Conservation (phyloP, 2,329 filamentous ascomycete genomes). For the Purpureocillium lavendulum region DNA sequence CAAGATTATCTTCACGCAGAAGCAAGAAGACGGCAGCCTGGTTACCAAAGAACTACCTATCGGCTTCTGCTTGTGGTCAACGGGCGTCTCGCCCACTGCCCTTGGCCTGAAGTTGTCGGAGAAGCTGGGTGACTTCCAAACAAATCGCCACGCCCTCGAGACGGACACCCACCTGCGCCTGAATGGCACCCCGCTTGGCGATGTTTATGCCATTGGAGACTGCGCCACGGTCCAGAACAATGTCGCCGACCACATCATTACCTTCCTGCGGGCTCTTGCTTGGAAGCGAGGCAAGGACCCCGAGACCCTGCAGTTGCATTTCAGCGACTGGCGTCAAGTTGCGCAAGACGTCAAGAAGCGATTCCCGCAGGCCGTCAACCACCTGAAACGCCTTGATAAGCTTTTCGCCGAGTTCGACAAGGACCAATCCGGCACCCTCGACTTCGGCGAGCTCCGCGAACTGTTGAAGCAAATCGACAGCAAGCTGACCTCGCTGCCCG, state of each 20-base stretch:
- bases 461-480: conserved; percentile 86
- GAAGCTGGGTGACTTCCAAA: conserved; percentile 70
- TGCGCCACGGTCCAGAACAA: conserved; percentile 98
- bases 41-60: conserved; percentile 91
- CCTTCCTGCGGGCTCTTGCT: conserved; percentile 79
- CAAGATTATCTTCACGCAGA: conserved; percentile 83
- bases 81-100: conserved; percentile 79
- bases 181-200: conserved; percentile 79
- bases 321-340: conserved; percentile 79
- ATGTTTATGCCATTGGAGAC: conserved; percentile 95
- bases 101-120: conserved; percentile 69
- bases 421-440: conserved; percentile 85
- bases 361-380: conserved; percentile 83
- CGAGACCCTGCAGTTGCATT: conserved; percentile 77
- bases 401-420: conserved; percentile 90
- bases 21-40: conserved; percentile 60
- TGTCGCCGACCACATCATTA: conserved; percentile 80
- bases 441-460: conserved; percentile 86
- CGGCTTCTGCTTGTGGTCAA: conserved; percentile 97
- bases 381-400: conserved; percentile 81
- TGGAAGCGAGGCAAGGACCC: conserved; percentile 91
- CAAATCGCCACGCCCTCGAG: conserved; percentile 84
- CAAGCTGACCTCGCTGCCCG: conserved; percentile 89
- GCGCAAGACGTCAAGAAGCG: conserved; percentile 76
- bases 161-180: conserved; percentile 90